A percentile compares a stretch with the other conserved stretches of the same genome.
Conservation (phyloP, 148 eudicot species). For the Chenopodium formosanum region DNA sequence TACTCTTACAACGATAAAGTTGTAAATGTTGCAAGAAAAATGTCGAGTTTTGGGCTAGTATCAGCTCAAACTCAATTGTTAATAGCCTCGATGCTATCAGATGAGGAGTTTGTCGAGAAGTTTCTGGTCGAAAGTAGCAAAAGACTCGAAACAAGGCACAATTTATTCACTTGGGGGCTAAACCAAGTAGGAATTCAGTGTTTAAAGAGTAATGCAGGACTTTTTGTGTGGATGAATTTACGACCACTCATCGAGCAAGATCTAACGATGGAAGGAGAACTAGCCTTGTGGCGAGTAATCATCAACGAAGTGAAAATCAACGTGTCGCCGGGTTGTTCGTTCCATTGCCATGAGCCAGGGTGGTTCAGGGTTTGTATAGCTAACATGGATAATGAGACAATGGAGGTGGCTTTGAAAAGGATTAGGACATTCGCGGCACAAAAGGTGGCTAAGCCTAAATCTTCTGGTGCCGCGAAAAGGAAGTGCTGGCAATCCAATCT, state of each 20-base stretch:
- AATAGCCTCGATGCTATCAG: conserved; percentile 33
- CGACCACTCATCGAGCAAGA: conserved; percentile 35
- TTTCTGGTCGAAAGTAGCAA: conserved; percentile 34
- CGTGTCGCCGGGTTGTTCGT: conserved; percentile 64
- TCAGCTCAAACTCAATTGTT: conserved; percentile 52
- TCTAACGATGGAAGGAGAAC: conserved; percentile 48
- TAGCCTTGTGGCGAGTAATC: conserved; percentile 51
- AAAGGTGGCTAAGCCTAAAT: conserved; percentile 20
- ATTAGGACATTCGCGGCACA: conserved; percentile 39
- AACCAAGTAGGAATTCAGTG: conserved; percentile 38
- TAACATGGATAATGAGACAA: conserved; percentile 50
- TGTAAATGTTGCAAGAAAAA: conserved; percentile 44
- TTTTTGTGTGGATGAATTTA: conserved; percentile 66
- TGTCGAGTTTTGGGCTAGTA: conserved; percentile 62
- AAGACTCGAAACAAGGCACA: conserved; percentile 37
- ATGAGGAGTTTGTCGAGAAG: conserved; percentile 33
- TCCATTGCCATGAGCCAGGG: conserved; percentile 63
- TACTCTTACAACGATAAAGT: conserved; percentile 55
- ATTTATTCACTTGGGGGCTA: conserved; percentile 35
- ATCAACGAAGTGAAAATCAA: conserved; percentile 52
- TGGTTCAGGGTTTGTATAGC: conserved; percentile 84
- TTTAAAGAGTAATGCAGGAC: conserved; percentile 55
- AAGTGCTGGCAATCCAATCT: conserved; percentile 53
- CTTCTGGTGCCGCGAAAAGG: conserved; percentile 37
- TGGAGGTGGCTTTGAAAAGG: conserved; percentile 41